Evolutionary conservation across 2,329 filamentous ascomycete genomes (phyloP).

Genomic region (Coleophoma eucalyptorum): DNA sequence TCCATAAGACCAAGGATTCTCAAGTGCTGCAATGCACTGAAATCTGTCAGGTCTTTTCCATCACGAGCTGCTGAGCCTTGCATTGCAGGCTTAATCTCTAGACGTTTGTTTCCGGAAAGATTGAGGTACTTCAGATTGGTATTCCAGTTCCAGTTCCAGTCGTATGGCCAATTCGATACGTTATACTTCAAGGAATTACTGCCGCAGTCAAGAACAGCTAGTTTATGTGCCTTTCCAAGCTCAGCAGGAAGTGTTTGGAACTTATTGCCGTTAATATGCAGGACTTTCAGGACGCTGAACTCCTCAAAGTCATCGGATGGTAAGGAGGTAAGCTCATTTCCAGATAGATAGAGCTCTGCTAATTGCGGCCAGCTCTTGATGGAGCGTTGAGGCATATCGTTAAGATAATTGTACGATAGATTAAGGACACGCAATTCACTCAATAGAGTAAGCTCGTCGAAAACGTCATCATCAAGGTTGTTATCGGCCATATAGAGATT

Average conservation of each 20-base stretch:
- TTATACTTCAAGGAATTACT: slow-evolving; percentile 98
- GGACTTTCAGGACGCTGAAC: slow-evolving; percentile 77
- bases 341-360: slow-evolving; percentile 88
- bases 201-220: slow-evolving; percentile 88
- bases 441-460: slow-evolving; percentile 82
- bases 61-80: slow-evolving; percentile 65
- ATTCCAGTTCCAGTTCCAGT: slow-evolving; percentile 99
- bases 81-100: slow-evolving; percentile 82
- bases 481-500: slow-evolving; percentile 92
- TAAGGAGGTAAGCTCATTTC: slow-evolving; percentile 87
- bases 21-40: slow-evolving; percentile 78
- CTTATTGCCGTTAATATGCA: slow-evolving; percentile 96
- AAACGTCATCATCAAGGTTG: slow-evolving; percentile 88
- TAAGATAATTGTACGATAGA: slow-evolving; percentile 90
- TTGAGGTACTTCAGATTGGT: slow-evolving; percentile 93
- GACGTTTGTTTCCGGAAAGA: slow-evolving; percentile 89
- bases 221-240: slow-evolving; percentile 87
- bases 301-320: slow-evolving; percentile 94
- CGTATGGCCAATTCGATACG: slow-evolving; percentile 97
- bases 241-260: slow-evolving; percentile 96
- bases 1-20: slow-evolving; percentile 94
- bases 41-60: slow-evolving; percentile 78
- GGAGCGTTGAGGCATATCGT: slow-evolving; percentile 84
- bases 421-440: slow-evolving; percentile 86
- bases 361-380: slow-evolving; percentile 88